These are phyloP conservation scores for Blechomonas ayalai DNA, from an alignment of 208 protist genomes.

Conservation along the genomic window DNA sequence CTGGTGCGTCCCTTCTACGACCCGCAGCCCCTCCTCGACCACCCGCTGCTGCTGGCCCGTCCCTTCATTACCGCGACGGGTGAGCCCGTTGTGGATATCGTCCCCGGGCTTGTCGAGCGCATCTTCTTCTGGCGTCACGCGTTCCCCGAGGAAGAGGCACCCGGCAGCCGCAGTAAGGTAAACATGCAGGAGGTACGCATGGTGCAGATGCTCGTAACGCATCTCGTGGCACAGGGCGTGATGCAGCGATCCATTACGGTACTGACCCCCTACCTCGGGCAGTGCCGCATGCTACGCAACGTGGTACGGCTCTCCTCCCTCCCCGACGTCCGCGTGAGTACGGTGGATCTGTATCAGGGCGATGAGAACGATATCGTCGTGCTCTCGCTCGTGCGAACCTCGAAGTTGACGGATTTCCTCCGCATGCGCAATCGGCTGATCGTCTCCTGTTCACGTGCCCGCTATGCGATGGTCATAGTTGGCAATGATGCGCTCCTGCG, in stretches of 20 bases:
- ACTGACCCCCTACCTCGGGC: conserved; percentile 93
- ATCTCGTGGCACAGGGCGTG: conserved; percentile 80
- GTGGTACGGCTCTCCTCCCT: conserved; percentile 59
- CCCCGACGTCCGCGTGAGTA: conserved; percentile 74
- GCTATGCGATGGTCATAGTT: conserved; percentile 85
- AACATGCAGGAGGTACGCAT: conserved; percentile 81
- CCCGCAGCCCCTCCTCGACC: conserved; percentile 53
- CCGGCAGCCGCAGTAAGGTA: conserved; percentile 77
- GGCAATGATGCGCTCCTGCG: conserved; percentile 73
- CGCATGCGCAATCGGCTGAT: conserved; percentile 91
- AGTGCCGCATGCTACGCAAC: conserved; percentile 76
- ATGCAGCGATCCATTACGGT: conserved; percentile 87
- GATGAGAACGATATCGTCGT: conserved; percentile 94
- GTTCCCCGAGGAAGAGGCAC: conserved; percentile 76
- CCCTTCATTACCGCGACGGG: conserved; percentile 38
- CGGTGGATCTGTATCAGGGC: conserved; percentile 95
- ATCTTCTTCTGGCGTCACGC: conserved; percentile 87
- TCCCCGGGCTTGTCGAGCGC: conserved; percentile 67
- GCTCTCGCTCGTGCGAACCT: conserved; percentile 90
- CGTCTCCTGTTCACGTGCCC: conserved; percentile 91
- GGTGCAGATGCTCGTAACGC: conserved; percentile 56
- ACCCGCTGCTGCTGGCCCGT: conserved; percentile 33
- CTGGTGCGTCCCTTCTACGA: conserved; percentile 87
- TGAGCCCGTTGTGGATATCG: conserved; percentile 14
- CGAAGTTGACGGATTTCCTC: conserved; percentile 93